Evolutionary conservation across 2,329 filamentous ascomycete species (phyloP), one percentile per base, ranked within the genome.

Genomic region (Tetracladium maxilliforme): DNA sequence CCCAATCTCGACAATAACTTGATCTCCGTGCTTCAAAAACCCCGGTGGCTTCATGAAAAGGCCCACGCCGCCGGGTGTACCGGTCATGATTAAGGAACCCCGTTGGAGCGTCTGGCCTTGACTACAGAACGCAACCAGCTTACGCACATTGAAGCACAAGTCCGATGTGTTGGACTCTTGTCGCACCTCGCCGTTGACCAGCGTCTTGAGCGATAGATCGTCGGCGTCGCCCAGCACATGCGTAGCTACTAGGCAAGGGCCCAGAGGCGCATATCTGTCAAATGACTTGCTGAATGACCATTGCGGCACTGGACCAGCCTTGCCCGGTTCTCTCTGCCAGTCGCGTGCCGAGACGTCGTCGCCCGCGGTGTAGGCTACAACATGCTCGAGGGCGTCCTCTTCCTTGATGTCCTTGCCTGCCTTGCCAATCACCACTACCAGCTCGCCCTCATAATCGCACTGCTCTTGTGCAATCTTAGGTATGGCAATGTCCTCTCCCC

Each of bases 311-410:
- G 41, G 39, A 6, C 49, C 49, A 3, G 46, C 49, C 18, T 46
- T 47, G 6, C 38, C 43, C 4, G 66, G 62, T 24, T 70, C 63
- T 14, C 61, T 42, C 38, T 70, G 65, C 33, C 54, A 51, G 21
- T 60, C 58, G 8, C 65, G 44, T 0, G 62, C 61, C 0, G 64
- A 65, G n/a, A 69, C 47, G 24, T 70, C 65, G 34, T 70, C 70
- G 21, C 61, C 51, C 19, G 64, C 64, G 0, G 59, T 63, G 31
- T 56, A 66, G 6, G 35, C 36, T 35, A 35, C 39, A 6, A 41
- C 35, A 30, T 41, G 24, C 19, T 29, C 22, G 33, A 36, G 31
- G 2, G 38, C 38, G 26, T 41, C 32, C 8, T 21, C 21, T 16
- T 41, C 38, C 9, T 19, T 10, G 9, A 41, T 35, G 16, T 21